phyloP scores from a whole-genome alignment of 2,329 filamentous ascomycete genomes.

The Verticillium tricorpus region DNA sequence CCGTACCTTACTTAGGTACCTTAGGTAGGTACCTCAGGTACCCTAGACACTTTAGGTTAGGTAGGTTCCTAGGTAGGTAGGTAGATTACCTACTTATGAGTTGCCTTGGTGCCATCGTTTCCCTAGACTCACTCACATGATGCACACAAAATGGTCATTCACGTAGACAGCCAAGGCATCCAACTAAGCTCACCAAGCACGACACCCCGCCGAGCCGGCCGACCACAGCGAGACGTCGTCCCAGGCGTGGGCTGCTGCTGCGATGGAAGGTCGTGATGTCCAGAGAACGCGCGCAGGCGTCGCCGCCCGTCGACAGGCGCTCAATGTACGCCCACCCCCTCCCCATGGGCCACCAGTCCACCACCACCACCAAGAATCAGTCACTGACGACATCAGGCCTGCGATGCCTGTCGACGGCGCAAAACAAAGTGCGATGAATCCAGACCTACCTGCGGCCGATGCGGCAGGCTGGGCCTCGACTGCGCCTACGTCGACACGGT shows the following conservation, averaged over 20 bases:
- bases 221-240: too few relatives aligned
- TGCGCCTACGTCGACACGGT: constrained; percentile 7
- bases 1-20: too few relatives aligned
- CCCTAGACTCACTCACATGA: not conserved
- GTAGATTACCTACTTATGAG: too few relatives aligned
- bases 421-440: constrained; percentile 7
- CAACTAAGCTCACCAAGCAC: too few relatives aligned
- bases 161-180: too few relatives aligned
- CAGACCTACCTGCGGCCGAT: constrained; percentile 3
- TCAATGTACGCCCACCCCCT: not conserved
- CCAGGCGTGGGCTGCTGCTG: not conserved
- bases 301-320: not conserved
- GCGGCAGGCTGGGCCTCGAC: constrained; percentile 3
- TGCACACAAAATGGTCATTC: too few relatives aligned
- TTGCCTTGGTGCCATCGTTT: not conserved
- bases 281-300: not conserved
- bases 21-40: too few relatives aligned
- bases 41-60: too few relatives aligned
- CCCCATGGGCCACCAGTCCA: not conserved
- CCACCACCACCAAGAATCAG: not conserved
- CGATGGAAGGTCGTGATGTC: not conserved
- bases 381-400: constrained; percentile 1
- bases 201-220: too few relatives aligned
- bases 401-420: constrained; percentile 3
- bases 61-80: too few relatives aligned